These are phyloP conservation scores for Scedosporium aurantiacum DNA, from an alignment of 2,329 filamentous ascomycete species.

Conservation along the genomic window DNA sequence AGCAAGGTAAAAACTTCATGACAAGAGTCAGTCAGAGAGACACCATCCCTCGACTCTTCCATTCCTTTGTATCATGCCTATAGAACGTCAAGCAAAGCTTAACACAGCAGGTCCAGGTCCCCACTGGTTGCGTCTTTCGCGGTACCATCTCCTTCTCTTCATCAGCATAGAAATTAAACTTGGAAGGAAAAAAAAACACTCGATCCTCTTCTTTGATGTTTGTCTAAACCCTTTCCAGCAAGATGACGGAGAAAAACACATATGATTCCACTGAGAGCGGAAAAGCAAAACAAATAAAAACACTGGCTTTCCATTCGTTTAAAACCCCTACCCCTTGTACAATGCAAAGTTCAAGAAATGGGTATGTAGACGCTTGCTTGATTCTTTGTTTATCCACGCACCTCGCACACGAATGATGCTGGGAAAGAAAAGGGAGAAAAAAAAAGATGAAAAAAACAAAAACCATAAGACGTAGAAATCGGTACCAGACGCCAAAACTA, in stretches of 20 bases:
- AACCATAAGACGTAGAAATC: neutral
- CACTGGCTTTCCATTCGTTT: neutral
- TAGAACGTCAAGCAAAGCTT: no score
- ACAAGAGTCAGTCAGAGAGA: no score
- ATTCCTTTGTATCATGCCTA: no score
- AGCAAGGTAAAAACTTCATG: no score
- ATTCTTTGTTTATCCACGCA: neutral
- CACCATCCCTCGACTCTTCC: no score
- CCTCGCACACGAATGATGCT: neutral
- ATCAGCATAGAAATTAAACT: neutral
- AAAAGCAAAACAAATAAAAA: neutral
- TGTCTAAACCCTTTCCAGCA: neutral
- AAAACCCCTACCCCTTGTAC: neutral
- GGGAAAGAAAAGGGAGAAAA: neutral
- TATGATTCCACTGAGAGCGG: neutral
- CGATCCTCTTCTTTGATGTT: neutral
- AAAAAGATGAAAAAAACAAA: slow-evolving; percentile 1
- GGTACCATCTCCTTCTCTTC: no score
- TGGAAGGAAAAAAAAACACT: neutral
- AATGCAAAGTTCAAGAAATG: neutral
- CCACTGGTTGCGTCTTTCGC: no score
- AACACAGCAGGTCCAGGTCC: no score
- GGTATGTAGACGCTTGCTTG: slow-evolving; percentile 1
- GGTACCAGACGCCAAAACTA: neutral
- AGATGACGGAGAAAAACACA: neutral